Evolutionary conservation across 257 asterid species (phyloP), one percentile per base, ranked within the genome.

Genomic region (Ehretia macrophylla): DNA sequence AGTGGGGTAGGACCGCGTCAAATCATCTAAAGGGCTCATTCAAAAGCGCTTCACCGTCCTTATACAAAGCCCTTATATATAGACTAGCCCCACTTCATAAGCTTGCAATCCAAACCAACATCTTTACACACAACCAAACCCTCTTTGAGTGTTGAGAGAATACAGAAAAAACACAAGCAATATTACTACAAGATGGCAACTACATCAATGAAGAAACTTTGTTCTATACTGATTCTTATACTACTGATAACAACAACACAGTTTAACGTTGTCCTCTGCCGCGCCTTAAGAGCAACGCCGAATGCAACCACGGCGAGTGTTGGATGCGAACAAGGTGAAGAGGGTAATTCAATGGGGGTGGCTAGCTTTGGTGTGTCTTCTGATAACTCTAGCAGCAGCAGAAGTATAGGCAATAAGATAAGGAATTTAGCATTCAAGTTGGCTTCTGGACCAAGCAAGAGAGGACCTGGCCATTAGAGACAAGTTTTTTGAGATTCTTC

Each of bases 261-360:
- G 54, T n/a, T n/a, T 16, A n/a, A 5, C 19, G 20, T 6, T 49
- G 54, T 49, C 11, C 54, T n/a, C 9, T 17, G 35, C 51, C 80
- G 95, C 56, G 14, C 56, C 14, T 80, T 83, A 21, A 67, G 56
- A 17, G 23, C 64, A 10, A 23, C 46, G 4, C 35, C 35, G 35
- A 27, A 6, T 27, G 72, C 59, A 10, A 19, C 52, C 22, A 23
- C 48, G 4, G 22, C 46, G 11, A 48, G 56, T 0, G 58, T 23
- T n/a, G 68, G 57, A 8, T 5, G 56, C 12, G 59, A 21, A 20
- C n/a, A n/a, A n/a, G n/a, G n/a, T n/a, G n/a, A n/a, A n/a, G n/a
- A n/a, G n/a, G n/a, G n/a, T 27, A 27, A 27, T 17, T 17, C 54
- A 17, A 49, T 17, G 54, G 27, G 9, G 54, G 13, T 8, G 54